Conservation (phyloP, 306 rosid species). For the Trifolium pratense region DNA sequence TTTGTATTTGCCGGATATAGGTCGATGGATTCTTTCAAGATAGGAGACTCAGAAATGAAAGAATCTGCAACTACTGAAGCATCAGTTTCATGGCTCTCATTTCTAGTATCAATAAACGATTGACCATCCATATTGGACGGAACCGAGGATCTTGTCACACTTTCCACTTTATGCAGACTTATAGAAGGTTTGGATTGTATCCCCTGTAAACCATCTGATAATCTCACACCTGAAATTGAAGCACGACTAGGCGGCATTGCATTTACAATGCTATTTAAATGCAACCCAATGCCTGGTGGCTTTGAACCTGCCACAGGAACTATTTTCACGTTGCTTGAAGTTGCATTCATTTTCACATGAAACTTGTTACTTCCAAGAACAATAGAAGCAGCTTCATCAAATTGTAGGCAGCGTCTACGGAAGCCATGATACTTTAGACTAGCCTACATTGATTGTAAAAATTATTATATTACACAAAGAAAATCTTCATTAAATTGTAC, state of each 20-base stretch:
- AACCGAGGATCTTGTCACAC: slow-evolving; percentile 36
- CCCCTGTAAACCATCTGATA: slow-evolving; percentile 46
- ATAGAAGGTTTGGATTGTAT: slow-evolving; percentile 43
- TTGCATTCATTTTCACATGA: slow-evolving; percentile 33
- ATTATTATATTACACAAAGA: slow-evolving; percentile 37
- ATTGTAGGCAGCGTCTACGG: slow-evolving; percentile 66
- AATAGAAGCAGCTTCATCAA: slow-evolving; percentile 52
- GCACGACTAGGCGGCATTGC: slow-evolving; percentile 53
- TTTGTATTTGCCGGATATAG: slow-evolving; percentile 28
- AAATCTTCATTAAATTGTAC: neutral
- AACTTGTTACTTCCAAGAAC: slow-evolving; percentile 38
- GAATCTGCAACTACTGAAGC: slow-evolving; percentile 39
- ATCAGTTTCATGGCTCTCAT: slow-evolving; percentile 38
- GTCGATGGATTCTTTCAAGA: slow-evolving; percentile 18
- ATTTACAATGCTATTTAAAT: slow-evolving; percentile 69
- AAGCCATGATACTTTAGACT: slow-evolving; percentile 47
- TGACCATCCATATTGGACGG: slow-evolving; percentile 34
- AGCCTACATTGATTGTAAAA: slow-evolving; percentile 47
- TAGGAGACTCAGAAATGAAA: slow-evolving; percentile 44
- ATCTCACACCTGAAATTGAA: slow-evolving; percentile 44
- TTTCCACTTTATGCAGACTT: slow-evolving; percentile 40
- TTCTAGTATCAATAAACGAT: slow-evolving; percentile 43
- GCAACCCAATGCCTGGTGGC: slow-evolving; percentile 66
- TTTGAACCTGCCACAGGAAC: slow-evolving; percentile 47
- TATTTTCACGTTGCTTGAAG: slow-evolving; percentile 39